Evolutionary conservation across 2,329 filamentous ascomycete species (phyloP).

Genomic region (Neonectria sp.): DNA sequence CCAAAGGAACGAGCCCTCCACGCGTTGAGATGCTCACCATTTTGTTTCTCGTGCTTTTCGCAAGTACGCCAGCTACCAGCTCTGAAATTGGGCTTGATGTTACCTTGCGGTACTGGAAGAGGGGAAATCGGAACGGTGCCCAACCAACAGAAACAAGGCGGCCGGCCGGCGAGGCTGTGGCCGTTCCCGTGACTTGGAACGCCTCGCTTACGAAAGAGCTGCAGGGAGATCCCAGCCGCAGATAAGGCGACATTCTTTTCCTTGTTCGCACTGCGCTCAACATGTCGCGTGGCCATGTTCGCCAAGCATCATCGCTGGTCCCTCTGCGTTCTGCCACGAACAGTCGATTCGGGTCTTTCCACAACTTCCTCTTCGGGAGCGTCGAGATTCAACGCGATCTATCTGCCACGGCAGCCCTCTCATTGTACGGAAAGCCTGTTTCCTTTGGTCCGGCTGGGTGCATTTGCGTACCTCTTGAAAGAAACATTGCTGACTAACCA

Average conservation of each 20-base stretch:
- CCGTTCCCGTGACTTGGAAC: not conserved
- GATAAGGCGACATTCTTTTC: not conserved
- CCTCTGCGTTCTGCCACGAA: not conserved
- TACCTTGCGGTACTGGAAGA: not conserved
- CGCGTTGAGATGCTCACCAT: not conserved
- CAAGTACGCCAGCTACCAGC: not conserved
- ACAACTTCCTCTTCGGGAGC: not conserved
- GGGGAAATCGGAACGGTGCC: not conserved
- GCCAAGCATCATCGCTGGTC: not conserved
- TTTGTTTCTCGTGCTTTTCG: not conserved
- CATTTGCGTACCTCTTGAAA: not conserved
- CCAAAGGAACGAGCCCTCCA: too few relatives aligned
- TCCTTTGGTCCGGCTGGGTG: not conserved
- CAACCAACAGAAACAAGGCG: not conserved
- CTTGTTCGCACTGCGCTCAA: too few relatives aligned
- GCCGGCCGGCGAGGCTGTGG: not conserved
- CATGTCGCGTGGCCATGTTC: too few relatives aligned
- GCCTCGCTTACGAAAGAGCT: not conserved
- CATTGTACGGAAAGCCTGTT: not conserved
- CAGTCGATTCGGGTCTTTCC: not conserved
- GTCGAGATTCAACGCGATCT: not conserved
- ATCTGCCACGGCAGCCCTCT: not conserved
- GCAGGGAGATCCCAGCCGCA: not conserved
- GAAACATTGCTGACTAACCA: not conserved
- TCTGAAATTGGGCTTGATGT: not conserved